A percentile compares a stretch with the other conserved stretches of the same genome.
phyloP scores from a whole-genome alignment of 2,329 filamentous ascomycete genomes.

The Fusarium denticulatum region DNA sequence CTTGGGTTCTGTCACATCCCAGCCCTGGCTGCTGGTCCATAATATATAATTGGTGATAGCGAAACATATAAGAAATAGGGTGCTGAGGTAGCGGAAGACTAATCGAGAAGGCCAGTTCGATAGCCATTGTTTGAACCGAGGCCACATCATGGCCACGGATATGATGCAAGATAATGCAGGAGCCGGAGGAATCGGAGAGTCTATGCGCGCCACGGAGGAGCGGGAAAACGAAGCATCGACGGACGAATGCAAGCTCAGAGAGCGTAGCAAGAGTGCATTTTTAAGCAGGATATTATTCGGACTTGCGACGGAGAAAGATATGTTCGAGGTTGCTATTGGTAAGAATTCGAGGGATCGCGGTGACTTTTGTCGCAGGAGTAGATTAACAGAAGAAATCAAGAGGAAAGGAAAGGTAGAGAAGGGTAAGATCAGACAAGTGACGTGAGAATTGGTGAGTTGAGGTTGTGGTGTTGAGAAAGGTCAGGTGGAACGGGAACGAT shows the following conservation, averaged over 20 bases:
- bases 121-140: conserved; percentile 41
- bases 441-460: conserved; percentile 18
- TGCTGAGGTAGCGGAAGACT: conserved; percentile 44
- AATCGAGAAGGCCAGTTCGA: conserved; percentile 44
- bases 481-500: conserved; percentile 35
- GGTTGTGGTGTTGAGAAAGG: conserved; percentile 34
- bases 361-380: neutral
- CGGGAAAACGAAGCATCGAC: conserved; percentile 39
- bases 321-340: conserved; percentile 15
- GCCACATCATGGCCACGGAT: conserved; percentile 39
- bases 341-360: conserved; percentile 23
- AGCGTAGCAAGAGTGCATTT: conserved; percentile 33
- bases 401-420: neutral
- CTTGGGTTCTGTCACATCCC: conserved; percentile 40
- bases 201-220: conserved; percentile 39
- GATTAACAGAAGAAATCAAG: neutral
- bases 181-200: conserved; percentile 24
- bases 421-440: conserved; percentile 3
- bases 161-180: conserved; percentile 19
- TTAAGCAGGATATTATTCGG: conserved; percentile 23
- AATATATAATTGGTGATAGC: conserved; percentile 46
- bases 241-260: conserved; percentile 27
- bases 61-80: conserved; percentile 39
- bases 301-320: conserved; percentile 12
- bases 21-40: conserved; percentile 44